Base-by-base conservation (phyloP, 164 flowering plant genomes). In the Amborella trichopoda region DNA sequence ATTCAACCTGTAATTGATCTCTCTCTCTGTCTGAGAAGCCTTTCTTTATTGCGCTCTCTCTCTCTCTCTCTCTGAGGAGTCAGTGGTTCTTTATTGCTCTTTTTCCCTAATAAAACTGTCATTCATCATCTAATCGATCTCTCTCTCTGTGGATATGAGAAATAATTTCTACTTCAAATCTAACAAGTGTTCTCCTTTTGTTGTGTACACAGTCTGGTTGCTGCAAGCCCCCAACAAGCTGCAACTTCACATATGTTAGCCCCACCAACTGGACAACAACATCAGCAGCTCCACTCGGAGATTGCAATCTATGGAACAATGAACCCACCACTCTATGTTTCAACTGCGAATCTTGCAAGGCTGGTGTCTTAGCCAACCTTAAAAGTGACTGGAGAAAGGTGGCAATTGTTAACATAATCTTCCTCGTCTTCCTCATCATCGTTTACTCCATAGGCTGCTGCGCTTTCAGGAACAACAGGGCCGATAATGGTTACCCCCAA, bases 221-320 rank as follows among this genome's bases (percentile, higher is more conserved):
- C 69, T 78, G 85, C 33, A 78, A 75, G 59, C 85, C 85, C 23
- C 48, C 81, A 5, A 52, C 62, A 22, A 40, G 48, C n/a, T 78
- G 85, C 43, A 25, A 24, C 1, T 78, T 73, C 55, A 3, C 6
- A 1, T 78, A 67, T 23, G 58, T 37, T 10, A 62, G 41, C 28
- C 73, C 83, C 12, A 72, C 70, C 0, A 5, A 1, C 21, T 75
- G 81, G 81, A 61, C 24, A n/a, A 55, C 44, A 16, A 6, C 60
- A 3, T 20, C 28, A 1, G 44, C 3, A 9, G 6, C 39, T 28
- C 22, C 6, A 1, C 62, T 0, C 38, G 5, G 66, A 0, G 81
- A 75, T 26, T 75, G 81, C 42, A 30, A 0, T 0, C 14, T 40
- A 3, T 75, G 81, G 81, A 33, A 19, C 37, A 75, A 66, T n/a